These are phyloP conservation scores for Xylaria multiplex DNA, from an alignment of 2,329 filamentous ascomycete genomes.

Conservation along the genomic window DNA sequence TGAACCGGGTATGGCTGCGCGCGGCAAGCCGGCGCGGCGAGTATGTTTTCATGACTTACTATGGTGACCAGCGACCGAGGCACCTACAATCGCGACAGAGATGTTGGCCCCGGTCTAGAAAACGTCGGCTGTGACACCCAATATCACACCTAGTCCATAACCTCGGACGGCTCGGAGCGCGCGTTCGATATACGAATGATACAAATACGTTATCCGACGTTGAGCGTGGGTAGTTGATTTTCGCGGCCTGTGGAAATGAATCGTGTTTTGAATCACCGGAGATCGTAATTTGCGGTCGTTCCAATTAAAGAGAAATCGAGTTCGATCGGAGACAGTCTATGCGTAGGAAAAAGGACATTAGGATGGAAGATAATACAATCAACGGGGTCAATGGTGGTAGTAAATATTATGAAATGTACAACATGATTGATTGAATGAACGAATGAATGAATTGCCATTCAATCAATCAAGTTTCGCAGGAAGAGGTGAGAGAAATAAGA, in stretches of 20 bases:
- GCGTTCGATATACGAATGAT: conserved; percentile 18
- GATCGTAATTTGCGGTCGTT: conserved; percentile 8
- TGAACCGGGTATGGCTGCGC: conserved; percentile 45
- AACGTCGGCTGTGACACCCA: conserved; percentile 34
- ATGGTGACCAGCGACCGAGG: conserved; percentile 42
- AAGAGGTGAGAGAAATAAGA: conserved; percentile 20
- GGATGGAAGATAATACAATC: conserved; percentile 10
- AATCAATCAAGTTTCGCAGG: conserved; percentile 5
- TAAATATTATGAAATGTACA: conserved; percentile 26
- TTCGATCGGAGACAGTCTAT: conserved; percentile 20
- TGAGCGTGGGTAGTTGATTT: conserved; percentile 9
- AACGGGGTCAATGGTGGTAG: conserved; percentile 3
- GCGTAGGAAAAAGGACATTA: conserved; percentile 25
- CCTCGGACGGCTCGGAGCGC: conserved; percentile 38
- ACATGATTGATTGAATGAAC: background rate
- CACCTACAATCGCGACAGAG: conserved; percentile 31
- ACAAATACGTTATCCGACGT: background rate
- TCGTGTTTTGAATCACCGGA: conserved; percentile 20
- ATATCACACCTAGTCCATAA: conserved; percentile 46
- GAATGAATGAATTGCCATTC: conserved; percentile 12
- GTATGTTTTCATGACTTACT: conserved; percentile 59
- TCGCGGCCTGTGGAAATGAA: conserved; percentile 13
- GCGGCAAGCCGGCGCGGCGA: conserved; percentile 55
- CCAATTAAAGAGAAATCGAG: conserved; percentile 6
- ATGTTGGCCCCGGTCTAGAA: conserved; percentile 43